These are phyloP conservation scores for Xylaria multiplex DNA, from an alignment of 2,329 filamentous ascomycete genomes.

Conservation along the genomic window DNA sequence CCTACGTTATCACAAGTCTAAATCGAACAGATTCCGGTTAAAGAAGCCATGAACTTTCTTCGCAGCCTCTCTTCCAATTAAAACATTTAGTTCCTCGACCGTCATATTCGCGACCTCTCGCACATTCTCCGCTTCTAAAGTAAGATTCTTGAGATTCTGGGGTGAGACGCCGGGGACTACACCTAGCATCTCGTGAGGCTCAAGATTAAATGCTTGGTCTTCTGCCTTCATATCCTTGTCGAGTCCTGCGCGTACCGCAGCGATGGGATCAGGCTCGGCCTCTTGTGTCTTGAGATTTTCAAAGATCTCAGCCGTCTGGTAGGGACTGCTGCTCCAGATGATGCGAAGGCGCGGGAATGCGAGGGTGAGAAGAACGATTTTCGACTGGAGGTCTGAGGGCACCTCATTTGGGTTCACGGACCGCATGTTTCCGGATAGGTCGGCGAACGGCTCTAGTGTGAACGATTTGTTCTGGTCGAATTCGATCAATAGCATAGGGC, in stretches of 20 bases:
- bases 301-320: slow-evolving; percentile 98
- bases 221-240: slow-evolving; percentile 70
- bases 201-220: slow-evolving; percentile 80
- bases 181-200: slow-evolving; percentile 90
- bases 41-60: slow-evolving; percentile 86
- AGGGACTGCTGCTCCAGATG: slow-evolving; percentile 92
- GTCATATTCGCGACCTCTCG: slow-evolving; percentile 86
- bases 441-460: slow-evolving; percentile 84
- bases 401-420: slow-evolving; percentile 69
- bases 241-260: slow-evolving; percentile 84
- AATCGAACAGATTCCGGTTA: slow-evolving; percentile 68
- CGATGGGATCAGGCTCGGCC: slow-evolving; percentile 88
- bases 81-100: slow-evolving; percentile 73
- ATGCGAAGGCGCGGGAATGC: slow-evolving; percentile 90
- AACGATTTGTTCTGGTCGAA: slow-evolving; percentile 98
- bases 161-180: slow-evolving; percentile 85
- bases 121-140: slow-evolving; percentile 78
- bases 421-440: slow-evolving; percentile 69
- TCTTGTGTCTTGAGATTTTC: slow-evolving; percentile 90
- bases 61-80: slow-evolving; percentile 82
- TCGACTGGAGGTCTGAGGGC: slow-evolving; percentile 84
- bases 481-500: slow-evolving; percentile 91
- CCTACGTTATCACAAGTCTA: slow-evolving; percentile 48
- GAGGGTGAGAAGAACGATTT: slow-evolving; percentile 90
- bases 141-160: slow-evolving; percentile 78